Evolutionary conservation across 805 yeast genomes (phyloP), one percentile per base, ranked within the genome.

Genomic region (Clavispora asparagi): DNA sequence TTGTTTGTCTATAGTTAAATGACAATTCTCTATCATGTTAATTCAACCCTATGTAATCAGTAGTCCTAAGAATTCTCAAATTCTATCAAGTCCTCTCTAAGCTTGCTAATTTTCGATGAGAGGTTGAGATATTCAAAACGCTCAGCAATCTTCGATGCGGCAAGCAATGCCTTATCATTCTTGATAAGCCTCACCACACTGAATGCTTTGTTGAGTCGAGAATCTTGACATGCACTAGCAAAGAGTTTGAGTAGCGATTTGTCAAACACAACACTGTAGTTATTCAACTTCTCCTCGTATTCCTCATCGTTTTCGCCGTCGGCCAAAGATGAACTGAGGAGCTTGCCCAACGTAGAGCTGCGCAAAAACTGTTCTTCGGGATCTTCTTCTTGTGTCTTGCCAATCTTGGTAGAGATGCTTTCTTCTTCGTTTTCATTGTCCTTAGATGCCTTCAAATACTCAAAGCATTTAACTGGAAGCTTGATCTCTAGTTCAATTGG

Each of bases 121-220:
- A 72, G 62, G 35, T 63, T 67, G 13, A 56, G 46, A 42, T 62
- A 69, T 46, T 64, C 70, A 53, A 68, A 64, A 48, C 96, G 76
- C 58, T 87, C 87, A 0, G 96, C 89, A 45, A 92, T 87, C 64
- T 85, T 85, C 12, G 79, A 71, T 1, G 97, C 96, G 0, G 97
- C 97, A 45, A 75, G 76, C 51, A 91, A 68, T 3, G 96, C 95
- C 54, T 85, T 82, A 50, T 86, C 92, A 53, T 82, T 85, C 54
- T 81, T 79, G 55, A 92, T 71, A 57, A 85, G 80, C 49, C 73
- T 76, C 7, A 81, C 90, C 27, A 94, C 62, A 30, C 85, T 82
- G 50, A 81, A 70, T 1, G 95, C 94, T 62, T 83, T 84, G 44
- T 76, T 76, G 36, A 77, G 62, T 45, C 82, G 78, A 37, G 81